Percentiles rank a stretch among this genome's conserved stretches.
Evolutionary conservation across 208 protist species (phyloP).

Genomic region (Acanthamoeba divionensis): DNA sequence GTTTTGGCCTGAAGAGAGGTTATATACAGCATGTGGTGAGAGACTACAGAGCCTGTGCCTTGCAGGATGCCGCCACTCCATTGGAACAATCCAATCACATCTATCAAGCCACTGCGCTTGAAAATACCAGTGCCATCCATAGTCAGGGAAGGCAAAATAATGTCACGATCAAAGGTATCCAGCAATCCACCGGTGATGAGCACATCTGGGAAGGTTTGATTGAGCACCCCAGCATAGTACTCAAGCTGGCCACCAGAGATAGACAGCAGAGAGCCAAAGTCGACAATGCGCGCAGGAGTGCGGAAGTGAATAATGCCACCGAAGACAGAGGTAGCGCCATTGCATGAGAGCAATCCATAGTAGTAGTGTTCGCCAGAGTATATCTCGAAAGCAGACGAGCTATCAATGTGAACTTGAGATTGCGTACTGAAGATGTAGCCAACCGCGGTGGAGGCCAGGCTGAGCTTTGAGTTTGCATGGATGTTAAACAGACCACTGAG

Average conservation of each 20-base stretch:
- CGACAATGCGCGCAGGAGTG: neutral
- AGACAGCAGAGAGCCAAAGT: neutral
- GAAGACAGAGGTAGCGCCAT: neutral
- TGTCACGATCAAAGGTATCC: neutral
- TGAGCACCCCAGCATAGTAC: neutral
- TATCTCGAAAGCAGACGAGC: neutral
- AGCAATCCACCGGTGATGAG: neutral
- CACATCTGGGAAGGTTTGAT: neutral
- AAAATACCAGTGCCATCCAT: neutral
- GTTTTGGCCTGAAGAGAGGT: neutral
- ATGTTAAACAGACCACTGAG: neutral
- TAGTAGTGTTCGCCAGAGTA: neutral
- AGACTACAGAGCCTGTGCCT: neutral
- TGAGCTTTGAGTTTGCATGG: neutral
- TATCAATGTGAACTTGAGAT: too few relatives aligned
- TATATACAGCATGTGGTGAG: neutral
- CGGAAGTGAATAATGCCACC: constrained; percentile 6
- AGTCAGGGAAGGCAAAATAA: neutral
- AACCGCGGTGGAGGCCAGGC: too few relatives aligned
- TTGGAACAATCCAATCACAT: neutral
- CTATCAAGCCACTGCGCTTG: neutral
- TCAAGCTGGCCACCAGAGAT: neutral
- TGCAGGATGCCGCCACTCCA: neutral
- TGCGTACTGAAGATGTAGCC: too few relatives aligned
- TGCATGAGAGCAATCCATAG: neutral